Conservation (phyloP, 768 basidiomycete species). For the Rhizopogon vesiculosus region DNA sequence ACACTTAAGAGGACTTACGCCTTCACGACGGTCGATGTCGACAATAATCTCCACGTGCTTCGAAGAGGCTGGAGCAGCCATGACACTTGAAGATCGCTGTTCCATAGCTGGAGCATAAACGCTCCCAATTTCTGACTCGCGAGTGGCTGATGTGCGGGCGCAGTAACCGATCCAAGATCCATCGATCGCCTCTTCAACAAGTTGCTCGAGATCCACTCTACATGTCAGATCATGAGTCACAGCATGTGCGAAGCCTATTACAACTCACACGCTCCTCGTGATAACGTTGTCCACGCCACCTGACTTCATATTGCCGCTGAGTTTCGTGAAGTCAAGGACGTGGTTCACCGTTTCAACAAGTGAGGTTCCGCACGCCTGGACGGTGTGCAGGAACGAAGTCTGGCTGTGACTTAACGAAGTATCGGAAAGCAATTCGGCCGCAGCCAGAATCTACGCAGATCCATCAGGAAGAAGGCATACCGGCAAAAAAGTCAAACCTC, state of each 20-base stretch:
- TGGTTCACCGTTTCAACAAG: slow-evolving; percentile 96
- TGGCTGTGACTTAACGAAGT: slow-evolving; percentile 81
- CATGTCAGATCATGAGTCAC: neutral
- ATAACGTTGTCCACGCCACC: slow-evolving; percentile 79
- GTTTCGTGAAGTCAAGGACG: slow-evolving; percentile 92
- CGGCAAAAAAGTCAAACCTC: slow-evolving; percentile 16
- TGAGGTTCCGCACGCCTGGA: slow-evolving; percentile 93
- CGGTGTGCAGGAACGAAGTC: slow-evolving; percentile 83
- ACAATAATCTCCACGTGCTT: slow-evolving; percentile 81
- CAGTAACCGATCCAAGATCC: slow-evolving; percentile 93
- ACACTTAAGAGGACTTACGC: slow-evolving; percentile 39
- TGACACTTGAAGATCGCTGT: slow-evolving; percentile 37
- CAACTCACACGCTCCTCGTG: slow-evolving; percentile 53
- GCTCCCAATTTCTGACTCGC: slow-evolving; percentile 83
- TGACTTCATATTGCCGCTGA: slow-evolving; percentile 79
- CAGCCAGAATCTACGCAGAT: slow-evolving; percentile 67
- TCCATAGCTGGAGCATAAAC: slow-evolving; percentile 76
- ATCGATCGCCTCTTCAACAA: slow-evolving; percentile 87
- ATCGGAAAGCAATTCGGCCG: slow-evolving; percentile 86
- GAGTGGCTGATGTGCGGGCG: slow-evolving; percentile 65
- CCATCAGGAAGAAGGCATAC: neutral
- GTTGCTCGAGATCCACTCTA: slow-evolving; percentile 71
- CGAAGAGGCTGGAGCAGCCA: slow-evolving; percentile 26
- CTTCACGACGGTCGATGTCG: slow-evolving; percentile 70
- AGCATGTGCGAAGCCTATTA: neutral